phyloP scores from a whole-genome alignment of 2,329 filamentous ascomycete genomes.

The Aureobasidium uvarum region DNA sequence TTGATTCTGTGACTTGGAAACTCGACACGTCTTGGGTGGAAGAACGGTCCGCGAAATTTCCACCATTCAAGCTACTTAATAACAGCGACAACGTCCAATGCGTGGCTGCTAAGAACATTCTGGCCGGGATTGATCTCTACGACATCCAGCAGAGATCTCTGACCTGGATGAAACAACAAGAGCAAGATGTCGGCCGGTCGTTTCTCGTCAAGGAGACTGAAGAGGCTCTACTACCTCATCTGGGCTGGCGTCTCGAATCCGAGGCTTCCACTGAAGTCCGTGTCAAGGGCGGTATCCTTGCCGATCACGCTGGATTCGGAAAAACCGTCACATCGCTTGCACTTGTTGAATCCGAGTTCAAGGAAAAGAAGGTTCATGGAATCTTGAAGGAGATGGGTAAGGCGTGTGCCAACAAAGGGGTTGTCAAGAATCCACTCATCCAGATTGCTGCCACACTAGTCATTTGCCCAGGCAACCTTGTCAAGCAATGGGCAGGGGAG shows the following conservation, averaged over 20 bases:
- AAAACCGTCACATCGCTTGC: constrained; percentile 63
- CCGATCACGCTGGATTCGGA: constrained; percentile 64
- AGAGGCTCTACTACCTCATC: constrained; percentile 50
- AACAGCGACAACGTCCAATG: constrained; percentile 31
- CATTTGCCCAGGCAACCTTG: constrained; percentile 56
- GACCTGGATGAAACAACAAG: constrained; percentile 58
- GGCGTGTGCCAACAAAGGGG: not conserved
- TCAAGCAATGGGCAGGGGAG: constrained; percentile 59
- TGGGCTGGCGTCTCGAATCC: constrained; percentile 58
- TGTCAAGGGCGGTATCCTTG: constrained; percentile 60
- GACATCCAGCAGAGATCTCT: constrained; percentile 57
- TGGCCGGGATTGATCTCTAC: constrained; percentile 45
- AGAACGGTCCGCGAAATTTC: constrained; percentile 37
- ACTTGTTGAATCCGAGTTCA: constrained; percentile 52
- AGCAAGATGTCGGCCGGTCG: constrained; percentile 48
- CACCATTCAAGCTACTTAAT: constrained; percentile 49
- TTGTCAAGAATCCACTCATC: not conserved
- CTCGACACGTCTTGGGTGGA: constrained; percentile 47
- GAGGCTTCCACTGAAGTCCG: constrained; percentile 44
- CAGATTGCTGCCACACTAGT: constrained; percentile 58
- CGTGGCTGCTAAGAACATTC: constrained; percentile 2
- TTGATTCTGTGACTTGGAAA: constrained; percentile 44
- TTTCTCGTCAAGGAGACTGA: constrained; percentile 58
- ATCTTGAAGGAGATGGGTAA: not conserved
- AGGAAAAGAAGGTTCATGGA: not conserved